These are phyloP conservation scores for Torulaspora microellipsoides DNA, from an alignment of 805 yeast species.

Conservation along the genomic window DNA sequence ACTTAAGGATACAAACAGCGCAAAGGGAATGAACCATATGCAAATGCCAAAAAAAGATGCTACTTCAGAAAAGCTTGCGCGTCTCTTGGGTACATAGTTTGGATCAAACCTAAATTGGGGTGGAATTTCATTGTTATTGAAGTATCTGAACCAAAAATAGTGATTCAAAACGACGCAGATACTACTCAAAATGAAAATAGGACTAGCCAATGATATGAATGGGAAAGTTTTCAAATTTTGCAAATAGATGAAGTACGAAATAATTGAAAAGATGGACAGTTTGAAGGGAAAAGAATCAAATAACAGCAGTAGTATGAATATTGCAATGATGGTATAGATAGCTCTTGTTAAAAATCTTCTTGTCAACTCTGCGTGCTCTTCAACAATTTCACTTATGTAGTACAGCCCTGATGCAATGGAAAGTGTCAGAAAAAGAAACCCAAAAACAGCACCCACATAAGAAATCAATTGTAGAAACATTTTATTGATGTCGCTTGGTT, in stretches of 20 bases:
- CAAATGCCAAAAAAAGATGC: constrained; percentile 94
- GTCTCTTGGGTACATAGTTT: constrained; percentile 55
- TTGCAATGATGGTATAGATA: constrained; percentile 56
- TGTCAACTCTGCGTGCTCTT: constrained; percentile 86
- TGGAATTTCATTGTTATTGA: constrained; percentile 63
- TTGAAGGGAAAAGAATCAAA: constrained; percentile 77
- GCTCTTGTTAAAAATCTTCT: constrained; percentile 59
- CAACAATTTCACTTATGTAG: constrained; percentile 86
- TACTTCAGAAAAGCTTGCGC: constrained; percentile 82
- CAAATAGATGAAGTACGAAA: constrained; percentile 65
- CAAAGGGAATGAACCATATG: constrained; percentile 92
- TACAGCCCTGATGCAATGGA: constrained; percentile 88
- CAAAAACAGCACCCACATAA: constrained; percentile 53
- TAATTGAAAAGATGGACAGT: constrained; percentile 61
- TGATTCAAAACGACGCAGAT: constrained; percentile 73
- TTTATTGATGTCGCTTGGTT: not conserved
- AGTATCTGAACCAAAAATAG: constrained; percentile 83
- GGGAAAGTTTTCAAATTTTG: constrained; percentile 83
- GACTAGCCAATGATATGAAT: constrained; percentile 67
- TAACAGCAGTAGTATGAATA: constrained; percentile 54
- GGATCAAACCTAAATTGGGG: constrained; percentile 58
- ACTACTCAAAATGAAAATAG: constrained; percentile 67
- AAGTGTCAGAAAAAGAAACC: constrained; percentile 56
- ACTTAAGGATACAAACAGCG: constrained; percentile 83
- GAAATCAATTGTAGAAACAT: constrained; percentile 62